phyloP scores from a whole-genome alignment of 306 rosid genomes.

The Pterocarpus macrocarpus region DNA sequence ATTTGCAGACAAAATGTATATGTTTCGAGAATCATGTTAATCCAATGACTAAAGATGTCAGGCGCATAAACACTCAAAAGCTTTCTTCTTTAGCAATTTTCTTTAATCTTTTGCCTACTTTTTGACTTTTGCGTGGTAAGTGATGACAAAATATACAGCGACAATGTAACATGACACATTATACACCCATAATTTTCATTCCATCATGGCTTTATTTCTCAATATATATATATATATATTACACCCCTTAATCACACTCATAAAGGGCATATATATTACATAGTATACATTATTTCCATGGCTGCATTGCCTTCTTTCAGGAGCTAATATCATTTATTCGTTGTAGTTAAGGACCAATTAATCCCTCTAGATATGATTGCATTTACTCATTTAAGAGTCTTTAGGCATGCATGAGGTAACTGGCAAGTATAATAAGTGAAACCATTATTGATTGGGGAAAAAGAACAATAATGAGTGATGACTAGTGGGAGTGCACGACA shows the following conservation, averaged over 20 bases:
- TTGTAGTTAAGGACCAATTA: slow-evolving; percentile 29
- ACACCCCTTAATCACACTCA: neutral
- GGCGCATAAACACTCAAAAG: no score
- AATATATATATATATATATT: no score
- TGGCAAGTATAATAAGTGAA: neutral
- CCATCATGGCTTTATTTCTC: no score
- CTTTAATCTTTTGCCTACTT: no score
- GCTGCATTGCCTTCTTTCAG: neutral
- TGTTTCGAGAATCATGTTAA: no score
- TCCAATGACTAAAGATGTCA: no score
- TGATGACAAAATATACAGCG: no score
- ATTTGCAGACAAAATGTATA: no score
- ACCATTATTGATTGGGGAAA: slow-evolving; percentile 17
- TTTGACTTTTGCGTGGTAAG: no score
- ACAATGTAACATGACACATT: no score
- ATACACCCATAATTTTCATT: no score
- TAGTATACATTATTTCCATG: slow-evolving; percentile 7
- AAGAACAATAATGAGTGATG: neutral
- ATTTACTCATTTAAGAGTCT: neutral
- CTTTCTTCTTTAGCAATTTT: no score
- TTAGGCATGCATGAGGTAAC: slow-evolving; percentile 21
- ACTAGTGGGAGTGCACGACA: neutral
- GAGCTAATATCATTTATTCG: neutral
- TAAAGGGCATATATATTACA: neutral
- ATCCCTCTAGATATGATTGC: slow-evolving; percentile 24